Percentiles rank a stretch among this genome's conserved stretches.
phyloP scores from a whole-genome alignment of 257 asterid genomes.

The Plantago ovata region DNA sequence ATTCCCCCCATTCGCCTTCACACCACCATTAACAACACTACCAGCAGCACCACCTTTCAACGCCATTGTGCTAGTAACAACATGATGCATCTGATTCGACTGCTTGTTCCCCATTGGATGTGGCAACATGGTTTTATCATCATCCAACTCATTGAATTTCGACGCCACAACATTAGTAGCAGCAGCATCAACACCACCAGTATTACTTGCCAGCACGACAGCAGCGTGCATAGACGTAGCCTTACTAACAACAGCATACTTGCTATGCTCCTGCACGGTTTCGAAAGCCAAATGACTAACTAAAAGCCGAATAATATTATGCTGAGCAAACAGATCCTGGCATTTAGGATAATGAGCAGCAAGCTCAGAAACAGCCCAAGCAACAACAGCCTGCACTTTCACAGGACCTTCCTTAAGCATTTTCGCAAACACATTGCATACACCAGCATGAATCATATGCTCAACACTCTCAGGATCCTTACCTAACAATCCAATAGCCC shows the following conservation, averaged over 20 bases:
- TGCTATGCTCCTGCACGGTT: too few species aligned
- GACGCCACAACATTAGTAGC: too few species aligned
- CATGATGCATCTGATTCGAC: constrained; percentile 46
- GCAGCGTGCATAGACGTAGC: too few species aligned
- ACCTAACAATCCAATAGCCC: constrained; percentile 42
- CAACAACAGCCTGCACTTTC: constrained; percentile 58
- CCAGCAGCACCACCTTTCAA: constrained; percentile 26
- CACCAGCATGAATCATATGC: constrained; percentile 45
- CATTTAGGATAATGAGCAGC: constrained; percentile 49
- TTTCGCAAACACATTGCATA: constrained; percentile 33
- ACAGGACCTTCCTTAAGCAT: constrained; percentile 18
- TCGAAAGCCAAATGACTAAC: constrained; percentile 19
- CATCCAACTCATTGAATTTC: constrained; percentile 50
- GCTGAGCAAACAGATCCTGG: constrained; percentile 68
- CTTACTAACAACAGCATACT: too few species aligned
- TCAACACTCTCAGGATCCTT: constrained; percentile 51
- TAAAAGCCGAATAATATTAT: constrained; percentile 67
- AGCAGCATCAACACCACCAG: too few species aligned
- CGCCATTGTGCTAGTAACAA: constrained; percentile 55
- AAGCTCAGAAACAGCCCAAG: constrained; percentile 59
- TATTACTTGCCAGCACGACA: too few species aligned
- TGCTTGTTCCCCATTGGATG: constrained; percentile 48
- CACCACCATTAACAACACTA: constrained; percentile 3
- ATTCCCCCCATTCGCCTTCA: constrained; percentile 20
- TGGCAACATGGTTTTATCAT: constrained; percentile 29